Evolutionary conservation across 2,329 filamentous ascomycete species (phyloP).

Genomic region (Ciborinia camelliae): DNA sequence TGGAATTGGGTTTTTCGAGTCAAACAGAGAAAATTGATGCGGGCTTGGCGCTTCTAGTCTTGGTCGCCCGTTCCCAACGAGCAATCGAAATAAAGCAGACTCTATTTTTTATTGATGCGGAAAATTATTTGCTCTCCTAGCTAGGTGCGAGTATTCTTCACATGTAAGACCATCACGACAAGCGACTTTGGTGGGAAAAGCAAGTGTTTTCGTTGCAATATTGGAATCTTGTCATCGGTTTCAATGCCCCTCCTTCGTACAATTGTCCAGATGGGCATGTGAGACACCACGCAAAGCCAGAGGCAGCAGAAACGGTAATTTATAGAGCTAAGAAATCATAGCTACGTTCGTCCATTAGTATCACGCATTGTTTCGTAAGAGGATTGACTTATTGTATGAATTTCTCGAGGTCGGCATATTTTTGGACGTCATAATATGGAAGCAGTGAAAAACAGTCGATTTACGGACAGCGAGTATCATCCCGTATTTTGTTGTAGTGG

Average conservation of each 20-base stretch:
- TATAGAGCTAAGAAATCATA: neutral
- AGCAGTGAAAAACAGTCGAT: neutral
- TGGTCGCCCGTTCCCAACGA: neutral
- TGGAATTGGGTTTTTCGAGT: neutral
- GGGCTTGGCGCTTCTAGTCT: neutral
- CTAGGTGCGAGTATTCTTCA: conserved; percentile 2
- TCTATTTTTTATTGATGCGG: neutral
- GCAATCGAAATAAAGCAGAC: neutral
- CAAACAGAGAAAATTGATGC: too few relatives aligned
- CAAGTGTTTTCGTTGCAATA: neutral
- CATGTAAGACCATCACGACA: neutral
- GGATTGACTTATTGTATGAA: conserved; percentile 2
- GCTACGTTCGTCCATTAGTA: neutral
- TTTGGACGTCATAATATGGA: neutral
- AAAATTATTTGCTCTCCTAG: neutral
- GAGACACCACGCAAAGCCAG: neutral
- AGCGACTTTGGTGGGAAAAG: neutral
- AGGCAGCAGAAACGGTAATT: neutral
- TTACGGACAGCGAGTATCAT: neutral
- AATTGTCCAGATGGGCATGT: neutral
- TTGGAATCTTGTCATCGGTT: neutral
- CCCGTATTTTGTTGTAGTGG: conserved; percentile 6
- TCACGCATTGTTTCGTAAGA: neutral
- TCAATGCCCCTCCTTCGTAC: neutral
- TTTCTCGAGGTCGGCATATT: conserved; percentile 3